phyloP scores from a whole-genome alignment of 257 asterid species.

The Solanum sejunctum region DNA sequence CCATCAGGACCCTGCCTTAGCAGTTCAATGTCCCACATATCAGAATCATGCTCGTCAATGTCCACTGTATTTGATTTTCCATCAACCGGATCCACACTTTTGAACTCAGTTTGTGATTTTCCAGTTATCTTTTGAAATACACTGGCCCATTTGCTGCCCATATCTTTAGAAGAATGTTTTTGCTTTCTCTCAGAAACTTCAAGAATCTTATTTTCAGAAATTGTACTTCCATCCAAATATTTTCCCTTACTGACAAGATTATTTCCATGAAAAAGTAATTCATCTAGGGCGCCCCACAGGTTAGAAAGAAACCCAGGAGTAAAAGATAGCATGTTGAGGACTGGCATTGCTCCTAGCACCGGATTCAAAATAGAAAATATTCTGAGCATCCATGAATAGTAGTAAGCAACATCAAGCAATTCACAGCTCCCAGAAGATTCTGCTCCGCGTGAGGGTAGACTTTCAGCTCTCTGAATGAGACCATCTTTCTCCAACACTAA shows the following conservation, averaged over 20 bases:
- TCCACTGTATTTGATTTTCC: conserved; percentile 21
- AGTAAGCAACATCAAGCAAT: conserved; percentile 55
- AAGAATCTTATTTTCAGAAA: conserved; percentile 22
- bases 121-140: conserved; percentile 66
- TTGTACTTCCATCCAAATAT: conserved; percentile 12
- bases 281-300: conserved; percentile 70
- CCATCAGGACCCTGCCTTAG: conserved; percentile 77
- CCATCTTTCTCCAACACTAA: conserved; percentile 31
- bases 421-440: conserved; percentile 25
- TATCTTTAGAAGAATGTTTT: conserved; percentile 40
- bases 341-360: conserved; percentile 62
- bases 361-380: conserved; percentile 60
- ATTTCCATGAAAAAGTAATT: conserved; percentile 35
- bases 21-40: conserved; percentile 61
- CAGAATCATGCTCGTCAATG: conserved; percentile 37
- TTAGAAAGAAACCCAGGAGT: conserved; percentile 78
- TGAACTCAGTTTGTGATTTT: conserved; percentile 35
- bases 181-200: conserved; percentile 40
- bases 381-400: conserved; percentile 73
- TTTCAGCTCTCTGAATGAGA: conserved; percentile 16
- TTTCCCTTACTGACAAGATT: conserved; percentile 11
- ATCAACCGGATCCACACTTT: conserved; percentile 10
- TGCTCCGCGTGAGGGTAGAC: conserved; percentile 11
- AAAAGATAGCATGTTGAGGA: conserved; percentile 87
- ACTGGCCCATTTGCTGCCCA: conserved; percentile 65